Base-by-base conservation (phyloP, 495 filamentous ascomycete species). In the Xylaria grammica region DNA sequence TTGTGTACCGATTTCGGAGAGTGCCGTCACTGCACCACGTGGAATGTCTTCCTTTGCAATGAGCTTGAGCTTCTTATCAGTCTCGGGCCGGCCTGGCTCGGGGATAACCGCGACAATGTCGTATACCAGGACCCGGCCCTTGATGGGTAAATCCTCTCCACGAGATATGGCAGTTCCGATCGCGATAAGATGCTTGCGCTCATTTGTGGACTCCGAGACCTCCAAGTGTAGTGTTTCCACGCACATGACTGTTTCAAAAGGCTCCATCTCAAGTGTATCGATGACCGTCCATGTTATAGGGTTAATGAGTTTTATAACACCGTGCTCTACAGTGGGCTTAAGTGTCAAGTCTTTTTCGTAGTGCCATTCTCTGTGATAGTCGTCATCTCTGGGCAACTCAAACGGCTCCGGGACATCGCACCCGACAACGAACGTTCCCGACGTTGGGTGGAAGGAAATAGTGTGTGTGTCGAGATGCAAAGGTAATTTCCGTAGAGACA, bases 41-140 rank as follows among this genome's bases (percentile, higher is more conserved):
- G 82, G 79, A 29, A 97, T 92, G 24, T 94, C 91, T 69, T 98
- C 95, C 63, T 91, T 90, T 7, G 91, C 90, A 19, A 97, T 80
- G 9, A 97, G 85, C 74, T 97, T 96, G 29, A 98, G 76, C 70
- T 87, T 93, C 63, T 86, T 88, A 71, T 90, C 88, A 4, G 91
- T 96, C 71, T 97, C 94, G 2, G 93, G 92, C 2, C 84, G 83
- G 6, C 87, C 92, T 0, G 94, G 94, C 53, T 97, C 88, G 0
- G 95, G 94, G 0, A 96, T 94, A 49, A 97, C 95, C 26, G 87
- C 84, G 55, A 97, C 93, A 50, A 98, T 82, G 62, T 97, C 93
- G 73, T 94, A 97, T 56, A 99, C 90, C 73, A 95, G 94, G 62
- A 99, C 84, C 54, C 86, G 84, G n/a, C 95, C 96, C 36, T 87